Base-by-base conservation (phyloP, 2,329 filamentous ascomycete species). In the Scedosporium minutisporum region DNA sequence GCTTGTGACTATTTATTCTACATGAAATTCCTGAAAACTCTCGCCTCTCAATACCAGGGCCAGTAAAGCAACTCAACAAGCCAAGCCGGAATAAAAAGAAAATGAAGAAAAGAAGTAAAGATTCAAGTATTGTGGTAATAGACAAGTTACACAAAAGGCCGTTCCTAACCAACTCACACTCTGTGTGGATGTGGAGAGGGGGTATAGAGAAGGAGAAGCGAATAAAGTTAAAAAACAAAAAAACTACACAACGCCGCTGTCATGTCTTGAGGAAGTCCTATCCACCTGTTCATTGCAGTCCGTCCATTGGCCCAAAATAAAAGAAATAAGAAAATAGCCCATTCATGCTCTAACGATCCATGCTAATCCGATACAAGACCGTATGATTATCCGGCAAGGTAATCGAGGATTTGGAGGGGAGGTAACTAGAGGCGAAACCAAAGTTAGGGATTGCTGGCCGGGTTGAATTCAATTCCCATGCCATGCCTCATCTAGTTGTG, bases 11-110 rank as follows among this genome's bases (percentile, higher is more conserved):
- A 38, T 38, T 38, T 38, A 38, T 38, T 38, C 33, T 38, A 38
- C 33, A 38, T 12, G 10, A 14, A 12, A 38, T 38, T 12, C 33
- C 33, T 38, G 33, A 38, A 38, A 38, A 12, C 33, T 14, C 10
- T 4, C 33, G 9, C 33, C 3, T 14, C 9, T 38, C 46, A 60
- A 60, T 3, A 38, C 16, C 16, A 10, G 16, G 16, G n/a, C 21
- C 6, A n/a, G 57, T 27, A 23, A 18, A 41, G 57, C 33, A 23
- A 12, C 48, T 55, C 7, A 29, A 63, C 62, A 65, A 51, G 44
- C 48, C 63, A 58, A 61, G 62, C 44, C 38, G 60, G 63, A 57
- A 61, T 4, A 53, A 59, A 51, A 23, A 65, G 44, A 64, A 33
- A 29, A 16, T 42, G 9, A 59, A 18, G 41, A 53, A 46, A 44